Evolutionary conservation across 129 eudicot species (phyloP).

Genomic region (Apium graveolens): DNA sequence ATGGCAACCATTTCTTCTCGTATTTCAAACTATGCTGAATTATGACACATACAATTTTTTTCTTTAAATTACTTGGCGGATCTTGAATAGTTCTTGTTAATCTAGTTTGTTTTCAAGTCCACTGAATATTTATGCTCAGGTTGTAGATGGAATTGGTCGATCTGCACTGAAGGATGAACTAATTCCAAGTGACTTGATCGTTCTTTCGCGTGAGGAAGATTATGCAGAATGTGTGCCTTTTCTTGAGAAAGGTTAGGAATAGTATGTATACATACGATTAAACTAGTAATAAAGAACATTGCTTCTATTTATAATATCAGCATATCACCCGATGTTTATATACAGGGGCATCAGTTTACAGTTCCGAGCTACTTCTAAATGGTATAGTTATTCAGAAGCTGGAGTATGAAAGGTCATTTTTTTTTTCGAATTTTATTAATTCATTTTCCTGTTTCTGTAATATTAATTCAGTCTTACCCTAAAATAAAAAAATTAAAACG

Average conservation of each 20-base stretch:
- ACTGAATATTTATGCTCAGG: slow-evolving; percentile 34
- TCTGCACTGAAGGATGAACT: slow-evolving; percentile 41
- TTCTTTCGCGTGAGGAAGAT: slow-evolving; percentile 89
- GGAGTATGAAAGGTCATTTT: slow-evolving; percentile 64
- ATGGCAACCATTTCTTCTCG: background rate
- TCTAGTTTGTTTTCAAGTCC: background rate
- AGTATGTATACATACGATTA: background rate
- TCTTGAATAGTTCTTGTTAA: background rate
- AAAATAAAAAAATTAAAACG: background rate
- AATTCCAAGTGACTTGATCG: slow-evolving; percentile 44
- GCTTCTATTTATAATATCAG: background rate
- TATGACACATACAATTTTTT: background rate
- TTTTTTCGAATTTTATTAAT: background rate
- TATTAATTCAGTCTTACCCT: background rate
- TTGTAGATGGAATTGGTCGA: slow-evolving; percentile 61
- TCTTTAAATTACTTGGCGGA: background rate
- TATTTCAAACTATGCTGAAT: background rate
- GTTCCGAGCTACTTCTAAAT: slow-evolving; percentile 80
- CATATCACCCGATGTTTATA: slow-evolving; percentile 7
- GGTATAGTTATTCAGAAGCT: slow-evolving; percentile 82
- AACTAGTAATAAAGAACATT: background rate
- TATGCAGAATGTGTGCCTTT: slow-evolving; percentile 60
- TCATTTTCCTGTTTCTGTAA: background rate
- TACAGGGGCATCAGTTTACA: slow-evolving; percentile 70
- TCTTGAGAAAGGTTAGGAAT: slow-evolving; percentile 60